Conservation (phyloP, 768 basidiomycete genomes). For the Leccinellum albellum region DNA sequence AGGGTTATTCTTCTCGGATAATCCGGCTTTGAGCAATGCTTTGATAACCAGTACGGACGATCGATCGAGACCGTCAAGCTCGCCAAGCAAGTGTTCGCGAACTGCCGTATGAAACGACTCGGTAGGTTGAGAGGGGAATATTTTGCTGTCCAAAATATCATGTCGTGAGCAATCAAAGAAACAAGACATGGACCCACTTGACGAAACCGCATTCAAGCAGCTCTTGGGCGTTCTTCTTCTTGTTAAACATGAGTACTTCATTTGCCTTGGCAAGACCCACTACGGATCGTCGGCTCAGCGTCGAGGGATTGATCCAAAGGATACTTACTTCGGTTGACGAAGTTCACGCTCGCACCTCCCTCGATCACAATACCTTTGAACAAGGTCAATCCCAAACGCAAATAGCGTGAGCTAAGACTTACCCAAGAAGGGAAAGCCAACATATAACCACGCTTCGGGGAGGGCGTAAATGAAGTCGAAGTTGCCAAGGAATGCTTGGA, state of each 20-base stretch:
- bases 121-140: conserved; percentile 51
- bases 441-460: conserved; percentile 56
- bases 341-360: conserved; percentile 66
- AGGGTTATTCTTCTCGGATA: conserved; percentile 59
- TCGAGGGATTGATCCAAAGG: neutral
- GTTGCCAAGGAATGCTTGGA: conserved; percentile 59
- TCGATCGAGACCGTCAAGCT: conserved; percentile 56
- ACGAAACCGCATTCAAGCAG: conserved; percentile 59
- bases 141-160: conserved; percentile 39
- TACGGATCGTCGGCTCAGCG: conserved; percentile 21
- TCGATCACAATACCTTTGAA: conserved; percentile 58
- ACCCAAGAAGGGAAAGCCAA: conserved; percentile 68
- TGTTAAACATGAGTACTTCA: conserved; percentile 67
- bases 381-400: conserved; percentile 1
- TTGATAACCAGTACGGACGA: conserved; percentile 51
- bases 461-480: conserved; percentile 74
- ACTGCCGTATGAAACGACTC: conserved; percentile 55
- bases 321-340: conserved; percentile 58
- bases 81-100: conserved; percentile 44
- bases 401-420: neutral
- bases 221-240: conserved; percentile 58
- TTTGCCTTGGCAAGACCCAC: conserved; percentile 71
- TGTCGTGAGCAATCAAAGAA: neutral
- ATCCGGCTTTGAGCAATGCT: conserved; percentile 48
- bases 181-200: conserved; percentile 42